Conservation (phyloP, 805 yeast species). For the Saccharomycopsis olivae region DNA sequence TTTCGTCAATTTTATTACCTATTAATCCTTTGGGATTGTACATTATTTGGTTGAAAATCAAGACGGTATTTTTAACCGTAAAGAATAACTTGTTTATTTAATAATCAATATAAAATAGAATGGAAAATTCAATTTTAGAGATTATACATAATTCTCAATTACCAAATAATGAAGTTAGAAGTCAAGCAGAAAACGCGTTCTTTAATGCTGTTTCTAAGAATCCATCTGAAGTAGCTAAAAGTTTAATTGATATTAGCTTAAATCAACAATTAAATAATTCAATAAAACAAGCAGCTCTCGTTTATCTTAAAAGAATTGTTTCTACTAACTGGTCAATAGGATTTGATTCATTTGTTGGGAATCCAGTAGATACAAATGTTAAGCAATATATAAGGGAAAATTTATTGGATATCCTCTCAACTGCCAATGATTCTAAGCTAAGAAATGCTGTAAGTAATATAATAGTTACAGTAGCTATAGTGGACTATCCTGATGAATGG, state of each 20-base stretch:
- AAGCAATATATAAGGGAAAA: slow-evolving; percentile 41
- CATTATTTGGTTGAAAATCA: too few relatives aligned
- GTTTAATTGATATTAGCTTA: slow-evolving; percentile 30
- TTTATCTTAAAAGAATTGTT: slow-evolving; percentile 57
- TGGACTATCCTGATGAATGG: slow-evolving; percentile 96
- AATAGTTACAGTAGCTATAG: slow-evolving; percentile 74
- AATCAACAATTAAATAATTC: slow-evolving; percentile 27
- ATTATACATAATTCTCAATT: slow-evolving; percentile 26
- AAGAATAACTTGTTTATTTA: too few relatives aligned
- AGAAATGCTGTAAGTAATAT: slow-evolving; percentile 61
- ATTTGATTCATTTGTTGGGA: slow-evolving; percentile 63
- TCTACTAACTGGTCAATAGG: slow-evolving; percentile 78
- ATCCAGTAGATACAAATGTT: slow-evolving; percentile 42
- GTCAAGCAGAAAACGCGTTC: slow-evolving; percentile 41
- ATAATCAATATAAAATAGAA: too few relatives aligned
- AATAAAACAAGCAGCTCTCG: slow-evolving; percentile 50
- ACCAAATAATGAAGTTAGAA: slow-evolving; percentile 43
- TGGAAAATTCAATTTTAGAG: slow-evolving; percentile 12
- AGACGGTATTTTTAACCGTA: too few relatives aligned
- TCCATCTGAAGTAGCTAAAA: slow-evolving; percentile 37
- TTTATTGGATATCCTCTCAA: slow-evolving; percentile 38
- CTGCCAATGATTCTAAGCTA: slow-evolving; percentile 44
- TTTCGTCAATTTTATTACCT: too few relatives aligned
- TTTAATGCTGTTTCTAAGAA: slow-evolving; percentile 31
- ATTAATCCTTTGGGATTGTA: too few relatives aligned